Evolutionary conservation across 1,284 basidiomycete species (phyloP).

Genomic region (Trametes hirsuta): DNA sequence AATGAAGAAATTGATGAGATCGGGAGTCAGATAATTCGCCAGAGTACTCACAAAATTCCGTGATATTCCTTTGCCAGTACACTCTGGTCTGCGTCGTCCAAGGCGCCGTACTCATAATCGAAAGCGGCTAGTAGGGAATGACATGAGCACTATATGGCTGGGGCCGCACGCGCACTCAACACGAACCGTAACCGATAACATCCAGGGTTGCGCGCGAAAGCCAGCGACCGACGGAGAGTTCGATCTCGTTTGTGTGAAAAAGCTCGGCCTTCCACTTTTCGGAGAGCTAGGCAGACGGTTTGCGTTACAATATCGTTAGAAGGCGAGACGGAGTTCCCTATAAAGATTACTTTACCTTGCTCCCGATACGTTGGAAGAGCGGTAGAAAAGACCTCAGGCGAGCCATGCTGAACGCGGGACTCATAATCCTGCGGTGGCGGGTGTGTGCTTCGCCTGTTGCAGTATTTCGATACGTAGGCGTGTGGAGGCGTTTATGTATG

Average conservation of each 20-base stretch:
- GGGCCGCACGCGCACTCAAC: neutral
- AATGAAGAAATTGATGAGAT: neutral
- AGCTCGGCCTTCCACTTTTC: conserved; percentile 22
- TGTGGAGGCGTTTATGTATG: neutral
- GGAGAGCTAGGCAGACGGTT: conserved; percentile 10
- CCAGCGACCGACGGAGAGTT: conserved; percentile 24
- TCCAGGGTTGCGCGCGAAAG: conserved; percentile 37
- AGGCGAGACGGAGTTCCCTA: neutral
- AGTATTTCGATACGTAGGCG: no score
- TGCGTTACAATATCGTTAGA: neutral
- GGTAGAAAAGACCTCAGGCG: conserved; percentile 29
- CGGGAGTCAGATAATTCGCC: no score
- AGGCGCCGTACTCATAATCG: conserved; percentile 33
- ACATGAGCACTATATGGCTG: neutral
- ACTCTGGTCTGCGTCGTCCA: conserved; percentile 29
- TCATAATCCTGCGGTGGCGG: conserved; percentile 36
- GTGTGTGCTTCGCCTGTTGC: conserved; percentile 25
- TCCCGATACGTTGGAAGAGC: conserved; percentile 20
- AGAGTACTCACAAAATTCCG: conserved; percentile 35
- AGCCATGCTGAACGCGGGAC: conserved; percentile 31
- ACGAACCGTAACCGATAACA: conserved; percentile 35
- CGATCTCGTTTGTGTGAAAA: conserved; percentile 4
- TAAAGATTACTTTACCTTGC: conserved; percentile 13
- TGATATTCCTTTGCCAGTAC: conserved; percentile 31
- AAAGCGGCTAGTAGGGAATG: conserved; percentile 31